These are phyloP conservation scores for Calocybe gangraenosa DNA, from an alignment of 768 basidiomycete genomes.

Conservation along the genomic window DNA sequence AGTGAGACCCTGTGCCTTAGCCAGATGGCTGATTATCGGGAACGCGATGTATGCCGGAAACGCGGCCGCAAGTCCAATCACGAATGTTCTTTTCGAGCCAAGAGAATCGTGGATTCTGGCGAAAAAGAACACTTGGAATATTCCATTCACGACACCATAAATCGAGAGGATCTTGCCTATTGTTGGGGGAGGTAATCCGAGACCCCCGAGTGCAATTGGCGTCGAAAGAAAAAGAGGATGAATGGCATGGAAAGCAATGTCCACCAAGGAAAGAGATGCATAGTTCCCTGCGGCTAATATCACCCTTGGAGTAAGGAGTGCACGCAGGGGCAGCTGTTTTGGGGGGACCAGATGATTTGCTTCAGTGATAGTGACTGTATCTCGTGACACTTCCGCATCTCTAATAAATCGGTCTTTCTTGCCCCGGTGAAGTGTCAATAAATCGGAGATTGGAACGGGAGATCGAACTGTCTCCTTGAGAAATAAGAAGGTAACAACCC, in stretches of 20 bases:
- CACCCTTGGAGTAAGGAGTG: conserved; percentile 50
- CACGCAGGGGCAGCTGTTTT: conserved; percentile 44
- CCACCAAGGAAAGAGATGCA: conserved; percentile 56
- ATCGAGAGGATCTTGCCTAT: conserved; percentile 65
- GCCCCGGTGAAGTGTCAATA: conserved; percentile 18
- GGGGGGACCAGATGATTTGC: too few relatives aligned
- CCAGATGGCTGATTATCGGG: conserved; percentile 58
- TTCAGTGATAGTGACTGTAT: too few relatives aligned
- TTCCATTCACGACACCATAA: conserved; percentile 60
- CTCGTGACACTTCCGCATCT: too few relatives aligned
- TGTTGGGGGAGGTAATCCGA: conserved; percentile 58
- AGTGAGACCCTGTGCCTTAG: conserved; percentile 43
- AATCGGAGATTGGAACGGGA: conserved; percentile 20
- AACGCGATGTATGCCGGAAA: conserved; percentile 55
- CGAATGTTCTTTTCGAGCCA: conserved; percentile 63
- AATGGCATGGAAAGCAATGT: conserved; percentile 62
- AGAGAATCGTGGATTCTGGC: conserved; percentile 52
- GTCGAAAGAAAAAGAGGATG: conserved; percentile 75
- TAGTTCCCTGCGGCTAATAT: conserved; percentile 64
- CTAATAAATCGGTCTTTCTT: too few relatives aligned
- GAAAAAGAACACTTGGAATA: conserved; percentile 67
- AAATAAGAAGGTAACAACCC: conserved; percentile 47
- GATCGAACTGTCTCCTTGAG: conserved; percentile 45
- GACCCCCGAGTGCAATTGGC: conserved; percentile 62
- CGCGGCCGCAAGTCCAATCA: conserved; percentile 42